phyloP scores from a whole-genome alignment of 2,329 filamentous ascomycete genomes.

The Monascus ruber region DNA sequence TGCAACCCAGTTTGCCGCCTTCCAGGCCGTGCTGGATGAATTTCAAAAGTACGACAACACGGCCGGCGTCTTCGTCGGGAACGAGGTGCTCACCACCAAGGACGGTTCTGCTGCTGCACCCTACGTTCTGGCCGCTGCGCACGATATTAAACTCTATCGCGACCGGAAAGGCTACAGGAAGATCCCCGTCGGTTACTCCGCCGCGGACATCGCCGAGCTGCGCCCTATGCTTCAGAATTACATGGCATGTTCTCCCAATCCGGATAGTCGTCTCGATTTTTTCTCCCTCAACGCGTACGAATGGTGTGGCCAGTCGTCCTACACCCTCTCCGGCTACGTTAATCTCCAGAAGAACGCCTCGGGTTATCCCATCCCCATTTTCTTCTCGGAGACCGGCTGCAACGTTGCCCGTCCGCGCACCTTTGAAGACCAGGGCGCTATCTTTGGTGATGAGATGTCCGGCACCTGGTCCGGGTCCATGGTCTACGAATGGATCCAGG shows the following conservation, averaged over 20 bases:
- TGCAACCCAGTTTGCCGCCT: conserved; percentile 55
- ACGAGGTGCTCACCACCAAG: conserved; percentile 56
- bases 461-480: conserved; percentile 64
- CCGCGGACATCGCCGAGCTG: conserved; percentile 65
- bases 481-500: conserved; percentile 83
- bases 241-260: conserved; percentile 63
- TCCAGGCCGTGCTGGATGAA: conserved; percentile 61
- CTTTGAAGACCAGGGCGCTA: conserved; percentile 56
- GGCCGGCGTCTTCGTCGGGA: conserved; percentile 76
- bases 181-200: conserved; percentile 78
- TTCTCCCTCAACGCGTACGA: conserved; percentile 80
- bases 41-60: conserved; percentile 70
- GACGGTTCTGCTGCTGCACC: conserved; percentile 56
- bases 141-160: conserved; percentile 74
- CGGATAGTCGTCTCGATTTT: conserved; percentile 62
- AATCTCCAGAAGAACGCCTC: conserved; percentile 55
- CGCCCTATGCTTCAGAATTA: conserved; percentile 60
- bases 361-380: conserved; percentile 70
- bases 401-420: conserved; percentile 40
- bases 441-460: conserved; percentile 64
- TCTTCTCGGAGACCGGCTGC: conserved; percentile 84
- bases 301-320: conserved; percentile 54
- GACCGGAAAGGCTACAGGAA: conserved; percentile 63
- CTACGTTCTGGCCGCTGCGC: conserved; percentile 69
- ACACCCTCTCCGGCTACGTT: conserved; percentile 56